Evolutionary conservation across 441 rosid genomes (phyloP).

Genomic region (Theobroma grandiflorum): DNA sequence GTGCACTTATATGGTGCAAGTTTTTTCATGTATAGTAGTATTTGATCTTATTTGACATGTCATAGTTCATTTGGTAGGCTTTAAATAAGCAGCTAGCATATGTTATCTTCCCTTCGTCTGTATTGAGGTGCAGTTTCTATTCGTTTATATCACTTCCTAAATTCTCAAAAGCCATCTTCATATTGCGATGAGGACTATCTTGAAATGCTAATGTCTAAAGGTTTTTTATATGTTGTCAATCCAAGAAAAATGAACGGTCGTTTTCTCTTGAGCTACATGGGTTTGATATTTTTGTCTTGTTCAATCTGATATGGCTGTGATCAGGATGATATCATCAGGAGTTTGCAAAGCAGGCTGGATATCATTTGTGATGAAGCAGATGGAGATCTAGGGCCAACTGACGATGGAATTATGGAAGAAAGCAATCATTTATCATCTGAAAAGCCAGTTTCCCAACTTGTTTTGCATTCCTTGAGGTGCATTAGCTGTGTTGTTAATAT

Average conservation of each 20-base stretch:
- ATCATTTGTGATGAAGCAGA: slow-evolving; percentile 83
- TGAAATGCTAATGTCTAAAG: not conserved
- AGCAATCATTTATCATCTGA: slow-evolving; percentile 35
- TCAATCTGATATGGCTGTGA: slow-evolving; percentile 20
- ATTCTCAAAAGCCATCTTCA: not conserved
- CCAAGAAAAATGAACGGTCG: slow-evolving; percentile 6
- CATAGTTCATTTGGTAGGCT: not conserved
- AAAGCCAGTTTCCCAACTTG: slow-evolving; percentile 52
- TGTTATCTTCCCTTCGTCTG: not conserved
- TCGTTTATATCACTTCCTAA: not conserved
- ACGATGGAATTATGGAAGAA: slow-evolving; percentile 39
- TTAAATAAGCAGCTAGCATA: not conserved
- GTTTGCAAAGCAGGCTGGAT: slow-evolving; percentile 90
- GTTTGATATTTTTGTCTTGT: not conserved
- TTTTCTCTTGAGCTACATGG: slow-evolving; percentile 20
- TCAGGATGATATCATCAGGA: slow-evolving; percentile 86
- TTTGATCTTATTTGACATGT: not conserved
- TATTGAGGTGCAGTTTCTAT: slow-evolving; percentile 11
- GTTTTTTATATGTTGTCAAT: not conserved
- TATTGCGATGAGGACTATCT: not conserved
- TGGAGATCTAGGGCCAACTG: slow-evolving; percentile 46
- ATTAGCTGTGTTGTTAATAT: slow-evolving; percentile 29
- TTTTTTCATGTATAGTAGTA: not conserved
- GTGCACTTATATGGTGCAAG: not conserved
- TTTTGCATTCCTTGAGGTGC: slow-evolving; percentile 63